These are phyloP conservation scores for Candida sphagnicola DNA, from an alignment of 805 yeast genomes.

Conservation along the genomic window DNA sequence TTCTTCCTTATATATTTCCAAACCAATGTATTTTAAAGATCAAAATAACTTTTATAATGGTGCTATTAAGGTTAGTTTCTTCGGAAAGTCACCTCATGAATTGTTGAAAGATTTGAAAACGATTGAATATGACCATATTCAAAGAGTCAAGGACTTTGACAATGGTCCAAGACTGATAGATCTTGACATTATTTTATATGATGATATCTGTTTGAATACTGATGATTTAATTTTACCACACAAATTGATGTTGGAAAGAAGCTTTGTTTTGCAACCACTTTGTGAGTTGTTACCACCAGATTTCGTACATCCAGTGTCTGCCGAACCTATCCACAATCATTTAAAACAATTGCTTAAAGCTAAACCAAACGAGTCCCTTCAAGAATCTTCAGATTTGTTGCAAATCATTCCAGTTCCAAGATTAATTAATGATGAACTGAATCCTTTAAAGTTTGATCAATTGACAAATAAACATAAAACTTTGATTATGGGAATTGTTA, in stretches of 20 bases:
- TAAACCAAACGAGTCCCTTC: constrained; percentile 36
- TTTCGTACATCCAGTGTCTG: constrained; percentile 76
- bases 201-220: constrained; percentile 50
- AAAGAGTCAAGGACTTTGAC: constrained; percentile 71
- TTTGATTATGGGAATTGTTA: constrained; percentile 79
- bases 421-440: constrained; percentile 3
- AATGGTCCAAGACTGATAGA: constrained; percentile 95
- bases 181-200: constrained; percentile 79
- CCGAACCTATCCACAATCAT: constrained; percentile 74
- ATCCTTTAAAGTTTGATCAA: constrained; percentile 41
- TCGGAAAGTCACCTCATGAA: constrained; percentile 54
- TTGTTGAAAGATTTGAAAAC: constrained; percentile 60
- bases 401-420: constrained; percentile 47
- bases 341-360: constrained; percentile 44
- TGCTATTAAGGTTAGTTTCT: constrained; percentile 63
- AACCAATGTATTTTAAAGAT: constrained; percentile 85
- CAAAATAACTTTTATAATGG: constrained; percentile 87
- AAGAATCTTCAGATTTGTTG: constrained; percentile 48
- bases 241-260: constrained; percentile 79
- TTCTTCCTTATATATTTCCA: constrained; percentile 80
- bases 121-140: constrained; percentile 70
- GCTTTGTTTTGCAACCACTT: constrained; percentile 86
- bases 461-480: constrained; percentile 47
- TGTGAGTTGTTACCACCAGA: constrained; percentile 73
- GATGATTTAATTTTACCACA: constrained; percentile 76